phyloP scores from a whole-genome alignment of 345 rosid genomes.

The Eucalyptus curtisii region DNA sequence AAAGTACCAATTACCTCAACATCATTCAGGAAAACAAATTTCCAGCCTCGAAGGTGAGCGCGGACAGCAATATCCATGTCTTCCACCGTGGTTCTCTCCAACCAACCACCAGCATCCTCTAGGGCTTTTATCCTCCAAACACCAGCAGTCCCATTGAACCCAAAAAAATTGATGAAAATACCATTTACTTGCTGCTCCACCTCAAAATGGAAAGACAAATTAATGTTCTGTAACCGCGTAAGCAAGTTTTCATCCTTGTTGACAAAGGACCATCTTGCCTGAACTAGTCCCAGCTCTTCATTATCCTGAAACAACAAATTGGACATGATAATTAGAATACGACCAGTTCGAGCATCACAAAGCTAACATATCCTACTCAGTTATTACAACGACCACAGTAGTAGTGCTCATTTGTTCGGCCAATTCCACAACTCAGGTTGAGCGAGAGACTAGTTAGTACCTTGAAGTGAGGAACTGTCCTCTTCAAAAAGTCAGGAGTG shows the following conservation, averaged over 20 bases:
- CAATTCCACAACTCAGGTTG: not conserved
- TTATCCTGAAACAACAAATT: conserved; percentile 14
- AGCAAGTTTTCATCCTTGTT: conserved; percentile 58
- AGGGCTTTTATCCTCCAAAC: conserved; percentile 49
- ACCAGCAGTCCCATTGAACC: conserved; percentile 75
- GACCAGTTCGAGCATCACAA: not conserved
- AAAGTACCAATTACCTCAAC: conserved; percentile 23
- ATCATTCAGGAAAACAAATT: conserved; percentile 37
- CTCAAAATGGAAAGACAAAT: conserved; percentile 58
- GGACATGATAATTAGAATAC: not conserved
- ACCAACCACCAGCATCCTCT: conserved; percentile 44
- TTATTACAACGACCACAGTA: not conserved
- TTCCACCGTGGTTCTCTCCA: conserved; percentile 50
- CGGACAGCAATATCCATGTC: conserved; percentile 56
- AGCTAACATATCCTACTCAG: not conserved
- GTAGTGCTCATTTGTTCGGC: not conserved
- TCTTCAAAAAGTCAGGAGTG: conserved; percentile 63
- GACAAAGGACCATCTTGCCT: conserved; percentile 57
- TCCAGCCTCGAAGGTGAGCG: conserved; percentile 46
- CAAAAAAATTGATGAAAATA: conserved; percentile 49
- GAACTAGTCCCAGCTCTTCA: conserved; percentile 34
- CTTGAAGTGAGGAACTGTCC: conserved; percentile 86
- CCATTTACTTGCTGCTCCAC: conserved; percentile 77
- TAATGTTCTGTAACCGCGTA: conserved; percentile 53
- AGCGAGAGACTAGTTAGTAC: conserved; percentile 1